A percentile compares a stretch with the other conserved stretches of the same genome.
phyloP scores from a whole-genome alignment of 73 alveolate genomes.

The Urostyla sp. region DNA sequence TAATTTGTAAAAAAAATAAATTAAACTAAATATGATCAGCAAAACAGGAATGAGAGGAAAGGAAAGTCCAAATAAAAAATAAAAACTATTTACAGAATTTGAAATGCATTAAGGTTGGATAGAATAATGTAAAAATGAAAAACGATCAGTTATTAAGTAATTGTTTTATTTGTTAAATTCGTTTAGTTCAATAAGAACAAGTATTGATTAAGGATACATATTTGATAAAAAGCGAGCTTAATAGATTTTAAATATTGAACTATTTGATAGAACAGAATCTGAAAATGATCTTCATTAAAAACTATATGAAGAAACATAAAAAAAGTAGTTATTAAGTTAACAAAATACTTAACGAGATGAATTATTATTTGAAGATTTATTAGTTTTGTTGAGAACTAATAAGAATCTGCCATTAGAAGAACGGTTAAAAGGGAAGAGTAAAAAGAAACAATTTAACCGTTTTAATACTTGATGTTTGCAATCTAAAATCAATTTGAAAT shows the following conservation, averaged over 20 bases:
- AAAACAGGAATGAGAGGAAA: slow-evolving; percentile 33
- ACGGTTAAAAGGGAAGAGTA: background rate
- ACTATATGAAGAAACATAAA: background rate
- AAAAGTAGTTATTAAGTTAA: background rate
- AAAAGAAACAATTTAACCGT: background rate
- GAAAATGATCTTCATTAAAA: background rate
- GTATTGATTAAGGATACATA: slow-evolving; percentile 41
- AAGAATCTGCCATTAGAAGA: slow-evolving; percentile 18
- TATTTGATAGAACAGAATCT: slow-evolving; percentile 17
- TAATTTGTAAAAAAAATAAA: background rate
- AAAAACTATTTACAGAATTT: slow-evolving; percentile 22
- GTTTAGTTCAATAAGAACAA: slow-evolving; percentile 23
- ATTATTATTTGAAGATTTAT: background rate
- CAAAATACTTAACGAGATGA: background rate
- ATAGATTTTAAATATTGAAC: slow-evolving; percentile 21
- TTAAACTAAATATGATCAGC: no score
- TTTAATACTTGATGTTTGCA: slow-evolving; percentile 2
- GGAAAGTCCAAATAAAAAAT: background rate
- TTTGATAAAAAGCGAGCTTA: slow-evolving; percentile 35
- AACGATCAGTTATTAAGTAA: slow-evolving; percentile 37
- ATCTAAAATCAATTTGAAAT: slow-evolving; percentile 14
- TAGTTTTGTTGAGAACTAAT: slow-evolving; percentile 1
- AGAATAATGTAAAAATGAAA: slow-evolving; percentile 37
- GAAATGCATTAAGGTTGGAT: slow-evolving; percentile 58
- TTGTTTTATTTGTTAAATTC: background rate